These are phyloP conservation scores for Arabidopsis suecica DNA, from an alignment of 345 rosid genomes.

Conservation along the genomic window DNA sequence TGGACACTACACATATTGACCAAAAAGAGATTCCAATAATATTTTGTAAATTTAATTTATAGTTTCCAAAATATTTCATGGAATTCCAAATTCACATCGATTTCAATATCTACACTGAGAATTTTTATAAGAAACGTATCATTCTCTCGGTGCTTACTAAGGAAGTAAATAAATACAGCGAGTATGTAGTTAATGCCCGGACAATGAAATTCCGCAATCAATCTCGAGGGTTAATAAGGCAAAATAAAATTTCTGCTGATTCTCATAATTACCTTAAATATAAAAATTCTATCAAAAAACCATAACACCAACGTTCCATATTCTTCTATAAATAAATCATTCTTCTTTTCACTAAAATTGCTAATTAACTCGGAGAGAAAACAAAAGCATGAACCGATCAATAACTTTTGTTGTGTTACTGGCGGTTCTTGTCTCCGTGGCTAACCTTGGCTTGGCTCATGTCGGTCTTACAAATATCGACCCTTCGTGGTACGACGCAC, in stretches of 20 bases:
- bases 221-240: slow-evolving; percentile 7
- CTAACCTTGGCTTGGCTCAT: not conserved
- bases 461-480: not conserved
- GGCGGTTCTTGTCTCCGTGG: slow-evolving; percentile 2
- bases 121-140: slow-evolving; percentile 5
- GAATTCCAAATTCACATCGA: not conserved
- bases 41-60: no score
- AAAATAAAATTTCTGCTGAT: slow-evolving; percentile 24
- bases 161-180: slow-evolving; percentile 19
- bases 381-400: slow-evolving; percentile 15
- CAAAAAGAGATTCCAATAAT: no score
- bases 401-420: slow-evolving; percentile 18
- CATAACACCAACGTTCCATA: not conserved
- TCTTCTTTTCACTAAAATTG: not conserved
- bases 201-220: slow-evolving; percentile 6
- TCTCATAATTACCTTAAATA: not conserved
- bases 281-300: not conserved
- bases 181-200: not conserved
- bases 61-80: not conserved
- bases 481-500: slow-evolving; percentile 41
- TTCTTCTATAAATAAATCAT: slow-evolving; percentile 30
- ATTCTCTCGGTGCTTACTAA: not conserved
- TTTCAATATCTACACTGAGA: not conserved
- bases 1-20: no score
- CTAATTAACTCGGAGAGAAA: not conserved